Conservation (phyloP, 2,329 filamentous ascomycete genomes). For the Eurotiales sp. region DNA sequence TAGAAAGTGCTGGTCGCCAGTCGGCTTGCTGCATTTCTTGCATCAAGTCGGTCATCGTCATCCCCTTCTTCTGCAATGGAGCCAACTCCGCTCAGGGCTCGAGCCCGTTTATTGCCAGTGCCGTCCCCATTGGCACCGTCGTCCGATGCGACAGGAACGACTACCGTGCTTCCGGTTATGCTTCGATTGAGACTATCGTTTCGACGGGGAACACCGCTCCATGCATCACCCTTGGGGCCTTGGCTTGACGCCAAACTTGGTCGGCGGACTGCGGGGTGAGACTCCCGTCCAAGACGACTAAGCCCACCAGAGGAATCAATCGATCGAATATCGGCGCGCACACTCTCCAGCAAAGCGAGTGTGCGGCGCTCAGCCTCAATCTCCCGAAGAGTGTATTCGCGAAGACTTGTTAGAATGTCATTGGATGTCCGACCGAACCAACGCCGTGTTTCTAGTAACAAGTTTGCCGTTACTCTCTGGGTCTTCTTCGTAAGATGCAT, state of each 20-base stretch:
- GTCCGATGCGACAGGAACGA: conserved; percentile 60
- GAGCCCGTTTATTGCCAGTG: conserved; percentile 43
- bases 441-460: conserved; percentile 80
- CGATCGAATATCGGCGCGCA: conserved; percentile 85
- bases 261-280: conserved; percentile 71
- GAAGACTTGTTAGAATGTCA: conserved; percentile 78
- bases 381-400: conserved; percentile 89
- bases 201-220: conserved; percentile 87
- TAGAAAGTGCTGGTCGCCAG: conserved; percentile 92
- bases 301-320: conserved; percentile 90
- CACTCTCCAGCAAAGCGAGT: conserved; percentile 85
- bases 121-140: conserved; percentile 50
- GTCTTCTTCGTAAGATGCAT: conserved; percentile 80
- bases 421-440: conserved; percentile 85
- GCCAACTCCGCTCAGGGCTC: conserved; percentile 44
- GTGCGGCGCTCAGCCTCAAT: conserved; percentile 94
- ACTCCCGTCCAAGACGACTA: conserved; percentile 81
- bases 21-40: conserved; percentile 88
- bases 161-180: conserved; percentile 67
- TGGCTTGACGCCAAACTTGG: conserved; percentile 80
- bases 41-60: conserved; percentile 91
- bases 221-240: conserved; percentile 95
- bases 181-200: conserved; percentile 74
- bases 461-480: conserved; percentile 80
- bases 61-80: conserved; percentile 50